Percentiles rank a stretch among this genome's conserved stretches.
Conservation (phyloP, 2,329 filamentous ascomycete genomes). For the Endoconidiophora polonica region DNA sequence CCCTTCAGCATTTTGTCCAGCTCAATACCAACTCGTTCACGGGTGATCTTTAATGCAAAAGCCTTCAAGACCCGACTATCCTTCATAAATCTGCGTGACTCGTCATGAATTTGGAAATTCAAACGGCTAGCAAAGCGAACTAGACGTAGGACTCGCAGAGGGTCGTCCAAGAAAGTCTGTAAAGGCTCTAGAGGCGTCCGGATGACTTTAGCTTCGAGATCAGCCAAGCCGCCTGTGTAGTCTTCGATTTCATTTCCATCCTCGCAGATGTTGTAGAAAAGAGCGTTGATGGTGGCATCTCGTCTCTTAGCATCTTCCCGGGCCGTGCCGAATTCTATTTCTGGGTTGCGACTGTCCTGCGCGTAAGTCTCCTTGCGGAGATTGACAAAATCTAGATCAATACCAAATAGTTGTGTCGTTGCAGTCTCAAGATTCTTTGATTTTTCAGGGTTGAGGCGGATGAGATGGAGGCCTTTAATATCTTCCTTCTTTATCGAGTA, state of each 20-base stretch:
- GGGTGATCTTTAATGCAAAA: conserved; percentile 75
- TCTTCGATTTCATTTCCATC: conserved; percentile 53
- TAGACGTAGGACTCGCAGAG: conserved; percentile 68
- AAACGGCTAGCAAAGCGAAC: conserved; percentile 82
- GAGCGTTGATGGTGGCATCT: conserved; percentile 85
- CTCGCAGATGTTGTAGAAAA: conserved; percentile 87
- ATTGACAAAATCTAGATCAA: conserved; percentile 91
- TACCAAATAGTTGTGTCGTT: conserved; percentile 66
- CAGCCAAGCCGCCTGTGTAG: conserved; percentile 60
- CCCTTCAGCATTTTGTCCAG: conserved; percentile 82
- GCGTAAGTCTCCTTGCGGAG: conserved; percentile 80
- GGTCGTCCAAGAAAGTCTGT: conserved; percentile 89
- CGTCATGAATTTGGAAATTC: conserved; percentile 57
- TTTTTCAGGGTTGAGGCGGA: conserved; percentile 84
- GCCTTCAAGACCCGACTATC: conserved; percentile 62
- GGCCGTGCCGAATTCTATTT: conserved; percentile 86
- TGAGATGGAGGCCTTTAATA: conserved; percentile 67
- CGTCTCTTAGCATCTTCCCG: conserved; percentile 77
- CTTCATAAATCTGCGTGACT: conserved; percentile 57
- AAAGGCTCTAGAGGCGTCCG: conserved; percentile 74
- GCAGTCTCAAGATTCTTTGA: conserved; percentile 92
- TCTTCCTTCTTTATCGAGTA: conserved; percentile 42
- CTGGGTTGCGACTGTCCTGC: conserved; percentile 74
- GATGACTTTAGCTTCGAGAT: conserved; percentile 58
- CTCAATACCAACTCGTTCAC: conserved; percentile 75